Base-by-base conservation (phyloP, 2,329 filamentous ascomycete species). In the Colletotrichum sp. region DNA sequence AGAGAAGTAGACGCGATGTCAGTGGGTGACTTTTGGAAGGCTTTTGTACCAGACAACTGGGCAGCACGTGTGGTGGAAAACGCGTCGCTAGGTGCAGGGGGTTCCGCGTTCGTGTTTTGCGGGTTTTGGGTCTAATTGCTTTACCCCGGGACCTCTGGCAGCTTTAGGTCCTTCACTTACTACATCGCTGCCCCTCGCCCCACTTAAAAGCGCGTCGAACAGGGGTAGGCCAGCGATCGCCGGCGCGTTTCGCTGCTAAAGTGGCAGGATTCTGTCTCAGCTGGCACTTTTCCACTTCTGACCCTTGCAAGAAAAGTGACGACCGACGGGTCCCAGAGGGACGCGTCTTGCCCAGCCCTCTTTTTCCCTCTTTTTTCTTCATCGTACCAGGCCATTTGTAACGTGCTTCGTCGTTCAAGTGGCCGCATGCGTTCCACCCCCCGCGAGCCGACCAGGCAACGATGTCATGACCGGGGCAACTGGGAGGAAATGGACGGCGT, bases 21-120 rank as follows among this genome's bases (percentile, higher is more conserved):
- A 30, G n/a, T 32, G 28, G 70, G 32, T 62, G 30, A n/a, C 36
- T 39, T 48, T 34, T 61, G 61, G 56, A 69, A 73, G 70, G 65
- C 71, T 78, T 78, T 77, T 78, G 75, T 77, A 77, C 61, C 70
- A 67, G 67, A 66, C 43, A 62, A 58, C 22, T 28, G 30, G 61
- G 55, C 67, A 32, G 65, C 61, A 75, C 76, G 75, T 66, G 75
- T 66, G 43, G 52, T 56, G 62, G 70, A 70, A 52, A 67, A 71
- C 75, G 75, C 75, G 75, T 78, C 64, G 32, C 32, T 66, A 48
- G 25, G 22, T 67, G 56, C 48, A 65, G 71, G 74, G 66, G 67
- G 58, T 27, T 10, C 48, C 71, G 71, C 74, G 73, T 77, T 76
- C 76, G 68, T 64, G 32, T 68, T 70, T 62, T 34, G 32, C 32